A percentile compares a stretch with the other conserved stretches of the same genome.
Evolutionary conservation across 441 rosid genomes (phyloP).

Genomic region (Euphorbia celastroides): DNA sequence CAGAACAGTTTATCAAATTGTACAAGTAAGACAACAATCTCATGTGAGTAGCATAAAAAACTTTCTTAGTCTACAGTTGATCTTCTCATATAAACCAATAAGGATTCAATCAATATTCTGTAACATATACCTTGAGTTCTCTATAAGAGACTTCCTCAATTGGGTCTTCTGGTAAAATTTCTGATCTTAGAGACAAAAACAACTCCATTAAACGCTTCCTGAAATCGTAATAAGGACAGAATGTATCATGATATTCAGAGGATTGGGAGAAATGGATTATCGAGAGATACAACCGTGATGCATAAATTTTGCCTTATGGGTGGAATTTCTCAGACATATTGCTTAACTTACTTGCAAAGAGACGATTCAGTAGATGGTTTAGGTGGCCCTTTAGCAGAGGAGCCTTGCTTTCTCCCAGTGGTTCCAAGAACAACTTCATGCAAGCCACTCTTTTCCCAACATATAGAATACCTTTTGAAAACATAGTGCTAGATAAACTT

Average conservation of each 20-base stretch:
- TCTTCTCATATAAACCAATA: not conserved
- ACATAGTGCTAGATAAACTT: conserved; percentile 15
- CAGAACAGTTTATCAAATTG: conserved; percentile 19
- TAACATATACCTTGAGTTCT: conserved; percentile 63
- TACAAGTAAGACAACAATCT: conserved; percentile 4
- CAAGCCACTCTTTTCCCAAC: conserved; percentile 81
- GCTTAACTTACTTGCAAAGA: conserved; percentile 77
- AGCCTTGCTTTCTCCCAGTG: conserved; percentile 89
- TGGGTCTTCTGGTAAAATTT: conserved; percentile 20
- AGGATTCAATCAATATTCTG: conserved; percentile 6
- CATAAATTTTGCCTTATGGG: not conserved
- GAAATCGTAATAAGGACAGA: not conserved
- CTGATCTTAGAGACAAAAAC: conserved; percentile 38
- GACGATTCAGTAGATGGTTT: conserved; percentile 74
- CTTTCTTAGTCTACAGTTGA: not conserved
- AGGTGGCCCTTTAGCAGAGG: conserved; percentile 76
- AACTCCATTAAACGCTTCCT: conserved; percentile 55
- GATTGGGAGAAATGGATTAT: not conserved
- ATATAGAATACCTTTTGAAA: conserved; percentile 58
- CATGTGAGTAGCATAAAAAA: not conserved
- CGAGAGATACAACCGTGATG: not conserved
- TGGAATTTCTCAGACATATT: conserved; percentile 9
- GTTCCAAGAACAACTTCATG: conserved; percentile 95
- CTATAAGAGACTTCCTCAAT: conserved; percentile 40
- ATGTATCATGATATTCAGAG: not conserved